phyloP scores from a whole-genome alignment of 495 filamentous ascomycete species.

The Aspergillus wentii region DNA sequence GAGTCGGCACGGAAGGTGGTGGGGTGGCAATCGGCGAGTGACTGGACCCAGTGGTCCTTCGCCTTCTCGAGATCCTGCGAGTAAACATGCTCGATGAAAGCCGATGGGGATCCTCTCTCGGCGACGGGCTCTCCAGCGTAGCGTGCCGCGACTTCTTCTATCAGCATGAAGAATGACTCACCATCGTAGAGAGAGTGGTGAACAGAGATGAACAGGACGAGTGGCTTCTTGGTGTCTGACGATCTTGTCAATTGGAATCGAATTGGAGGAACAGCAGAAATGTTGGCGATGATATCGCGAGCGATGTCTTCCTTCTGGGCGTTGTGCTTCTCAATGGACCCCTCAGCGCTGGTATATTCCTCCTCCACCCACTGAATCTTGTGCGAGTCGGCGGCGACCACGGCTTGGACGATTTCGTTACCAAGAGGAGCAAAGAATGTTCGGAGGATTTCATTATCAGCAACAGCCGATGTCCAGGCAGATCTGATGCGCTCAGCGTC shows the following conservation, averaged over 20 bases:
- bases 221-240: slow-evolving; percentile 4
- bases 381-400: slow-evolving; percentile 28
- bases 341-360: slow-evolving; percentile 9
- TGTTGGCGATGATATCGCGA: slow-evolving; percentile 18
- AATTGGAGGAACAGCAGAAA: slow-evolving; percentile 19
- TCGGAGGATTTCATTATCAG: slow-evolving; percentile 59
- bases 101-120: slow-evolving; percentile 16
- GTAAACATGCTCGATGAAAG: slow-evolving; percentile 38
- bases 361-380: slow-evolving; percentile 16
- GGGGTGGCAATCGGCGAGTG: slow-evolving; percentile 40
- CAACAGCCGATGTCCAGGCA: slow-evolving; percentile 50
- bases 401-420: slow-evolving; percentile 60
- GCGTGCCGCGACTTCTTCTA: slow-evolving; percentile 46
- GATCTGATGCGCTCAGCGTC: slow-evolving; percentile 46
- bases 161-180: slow-evolving; percentile 63
- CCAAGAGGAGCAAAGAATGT: slow-evolving; percentile 59
- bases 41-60: slow-evolving; percentile 62
- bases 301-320: slow-evolving; percentile 10
- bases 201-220: slow-evolving; percentile 23
- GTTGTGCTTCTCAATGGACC: slow-evolving; percentile 4
- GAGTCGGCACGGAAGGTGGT: slow-evolving; percentile 20
- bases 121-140: slow-evolving; percentile 22
- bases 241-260: slow-evolving; percentile 17
- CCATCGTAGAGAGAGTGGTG: slow-evolving; percentile 84
- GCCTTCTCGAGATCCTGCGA: slow-evolving; percentile 47